phyloP scores from a whole-genome alignment of 305 asterid genomes.

The Caryopteris hybrid region DNA sequence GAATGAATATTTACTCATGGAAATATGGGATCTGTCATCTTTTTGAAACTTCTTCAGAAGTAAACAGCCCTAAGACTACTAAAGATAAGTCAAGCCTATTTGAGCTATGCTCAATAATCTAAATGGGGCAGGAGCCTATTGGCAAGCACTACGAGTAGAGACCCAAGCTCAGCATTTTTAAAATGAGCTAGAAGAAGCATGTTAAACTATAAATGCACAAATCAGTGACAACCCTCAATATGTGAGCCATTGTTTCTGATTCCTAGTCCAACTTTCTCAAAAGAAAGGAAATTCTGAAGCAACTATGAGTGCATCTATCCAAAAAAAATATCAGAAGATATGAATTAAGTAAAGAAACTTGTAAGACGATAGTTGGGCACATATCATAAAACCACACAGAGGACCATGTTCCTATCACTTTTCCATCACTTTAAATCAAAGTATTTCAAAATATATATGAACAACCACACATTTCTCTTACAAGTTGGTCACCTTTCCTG shows the following conservation, averaged over 20 bases:
- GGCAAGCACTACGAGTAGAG: background rate
- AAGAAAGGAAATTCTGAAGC: background rate
- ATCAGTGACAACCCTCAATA: background rate
- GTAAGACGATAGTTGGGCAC: background rate
- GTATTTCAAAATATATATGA: too few species aligned
- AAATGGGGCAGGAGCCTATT: background rate
- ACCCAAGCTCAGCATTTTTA: background rate
- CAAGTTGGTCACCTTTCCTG: background rate
- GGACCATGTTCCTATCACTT: background rate
- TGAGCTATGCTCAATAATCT: background rate
- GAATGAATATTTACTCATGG: background rate
- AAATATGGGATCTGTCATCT: background rate
- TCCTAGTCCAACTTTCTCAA: background rate
- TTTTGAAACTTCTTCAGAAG: background rate
- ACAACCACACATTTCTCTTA: background rate
- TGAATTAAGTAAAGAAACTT: background rate
- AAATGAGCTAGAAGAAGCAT: background rate
- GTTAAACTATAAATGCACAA: background rate
- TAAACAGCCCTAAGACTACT: background rate
- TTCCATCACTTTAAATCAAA: background rate
- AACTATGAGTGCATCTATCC: background rate
- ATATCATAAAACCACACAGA: conserved; percentile 7
- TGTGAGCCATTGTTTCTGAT: background rate
- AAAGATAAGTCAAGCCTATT: background rate
- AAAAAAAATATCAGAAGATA: background rate